These are phyloP conservation scores for Dunaliella sp. DNA, from an alignment of 139 green algal genomes.

Conservation along the genomic window DNA sequence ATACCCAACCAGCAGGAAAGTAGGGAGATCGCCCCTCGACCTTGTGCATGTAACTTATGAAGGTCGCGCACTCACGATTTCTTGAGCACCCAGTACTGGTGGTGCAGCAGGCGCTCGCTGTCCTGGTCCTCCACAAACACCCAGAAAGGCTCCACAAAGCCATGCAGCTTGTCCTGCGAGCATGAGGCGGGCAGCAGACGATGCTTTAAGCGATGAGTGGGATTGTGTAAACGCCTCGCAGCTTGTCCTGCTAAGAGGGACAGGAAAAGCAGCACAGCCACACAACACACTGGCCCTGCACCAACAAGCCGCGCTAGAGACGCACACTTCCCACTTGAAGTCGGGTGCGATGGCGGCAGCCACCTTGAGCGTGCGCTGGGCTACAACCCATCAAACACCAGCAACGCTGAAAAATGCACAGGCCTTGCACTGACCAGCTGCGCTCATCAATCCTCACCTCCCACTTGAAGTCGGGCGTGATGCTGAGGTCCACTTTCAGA, in stretches of 20 bases:
- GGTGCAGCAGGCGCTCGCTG: slow-evolving; percentile 88
- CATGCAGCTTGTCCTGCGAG: slow-evolving; percentile 80
- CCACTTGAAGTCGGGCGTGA: slow-evolving; percentile 98
- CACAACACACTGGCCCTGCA: too few relatives aligned
- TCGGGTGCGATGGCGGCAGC: slow-evolving; percentile 22
- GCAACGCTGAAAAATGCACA: too few relatives aligned
- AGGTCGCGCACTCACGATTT: slow-evolving; percentile 38
- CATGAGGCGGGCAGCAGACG: too few relatives aligned
- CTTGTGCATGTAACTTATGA: slow-evolving; percentile 2
- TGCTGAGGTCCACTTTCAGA: slow-evolving; percentile 93
- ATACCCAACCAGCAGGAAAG: not conserved
- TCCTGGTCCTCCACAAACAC: slow-evolving; percentile 94
- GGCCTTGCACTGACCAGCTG: too few relatives aligned
- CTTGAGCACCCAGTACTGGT: slow-evolving; percentile 95
- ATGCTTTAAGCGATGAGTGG: too few relatives aligned
- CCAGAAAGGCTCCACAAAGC: slow-evolving; percentile 92
- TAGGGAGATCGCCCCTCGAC: too few relatives aligned
- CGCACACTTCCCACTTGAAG: slow-evolving; percentile 6
- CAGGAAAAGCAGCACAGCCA: too few relatives aligned
- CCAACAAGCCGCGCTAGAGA: too few relatives aligned
- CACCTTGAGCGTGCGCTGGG: too few relatives aligned
- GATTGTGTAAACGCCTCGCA: too few relatives aligned
- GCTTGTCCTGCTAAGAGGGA: too few relatives aligned
- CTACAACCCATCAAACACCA: too few relatives aligned
- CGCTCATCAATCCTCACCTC: slow-evolving; percentile 56